phyloP scores from a whole-genome alignment of 495 filamentous ascomycete species.

The Ramalina intermedia region DNA sequence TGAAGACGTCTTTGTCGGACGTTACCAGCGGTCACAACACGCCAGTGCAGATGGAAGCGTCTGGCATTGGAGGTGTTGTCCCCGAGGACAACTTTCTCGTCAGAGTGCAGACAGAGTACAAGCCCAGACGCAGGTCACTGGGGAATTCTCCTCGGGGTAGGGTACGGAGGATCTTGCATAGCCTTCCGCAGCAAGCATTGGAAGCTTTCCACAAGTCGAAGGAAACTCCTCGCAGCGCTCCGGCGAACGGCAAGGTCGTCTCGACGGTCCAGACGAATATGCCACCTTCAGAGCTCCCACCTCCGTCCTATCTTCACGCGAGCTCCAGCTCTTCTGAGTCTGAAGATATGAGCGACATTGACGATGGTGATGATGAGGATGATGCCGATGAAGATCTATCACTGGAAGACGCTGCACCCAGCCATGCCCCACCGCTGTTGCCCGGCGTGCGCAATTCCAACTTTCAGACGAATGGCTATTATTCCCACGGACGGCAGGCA shows the following conservation, averaged over 20 bases:
- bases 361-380: background rate
- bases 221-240: slow-evolving; percentile 3
- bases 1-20: slow-evolving; percentile 8
- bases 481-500: too few relatives aligned
- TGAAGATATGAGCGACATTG: slow-evolving; percentile 5
- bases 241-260: slow-evolving; percentile 1
- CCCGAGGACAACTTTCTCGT: slow-evolving; percentile 56
- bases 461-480: too few relatives aligned
- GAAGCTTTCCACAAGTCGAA: slow-evolving; percentile 1
- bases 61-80: slow-evolving; percentile 48
- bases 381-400: background rate
- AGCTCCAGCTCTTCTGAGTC: slow-evolving; percentile 10
- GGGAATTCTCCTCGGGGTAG: background rate
- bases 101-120: slow-evolving; percentile 35
- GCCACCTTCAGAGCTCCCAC: slow-evolving; percentile 13
- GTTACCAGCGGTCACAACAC: background rate
- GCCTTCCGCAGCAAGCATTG: background rate
- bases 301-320: slow-evolving; percentile 9
- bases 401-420: too few relatives aligned
- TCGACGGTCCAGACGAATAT: slow-evolving; percentile 8
- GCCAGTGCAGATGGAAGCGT: slow-evolving; percentile 37
- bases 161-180: slow-evolving; percentile 1
- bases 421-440: too few relatives aligned
- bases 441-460: too few relatives aligned
- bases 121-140: slow-evolving; percentile 4